Percentiles rank a stretch among this genome's conserved stretches.
Conservation (phyloP, 192 early-diverging fungal species). For the Coemansia sp. region DNA sequence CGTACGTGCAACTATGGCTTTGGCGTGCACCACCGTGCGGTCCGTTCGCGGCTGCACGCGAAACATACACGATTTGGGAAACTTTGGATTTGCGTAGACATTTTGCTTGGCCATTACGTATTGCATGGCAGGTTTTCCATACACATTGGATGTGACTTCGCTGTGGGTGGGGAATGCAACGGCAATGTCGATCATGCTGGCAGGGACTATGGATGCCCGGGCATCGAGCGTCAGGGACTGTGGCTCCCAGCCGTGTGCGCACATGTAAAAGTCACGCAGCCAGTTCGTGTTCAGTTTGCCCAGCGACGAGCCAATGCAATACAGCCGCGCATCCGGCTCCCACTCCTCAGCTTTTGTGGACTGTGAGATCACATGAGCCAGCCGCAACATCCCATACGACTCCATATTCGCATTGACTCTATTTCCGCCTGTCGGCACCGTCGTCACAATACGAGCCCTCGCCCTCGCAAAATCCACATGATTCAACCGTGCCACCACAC, state of each 20-base stretch:
- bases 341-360: neutral
- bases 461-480: conserved; percentile 28
- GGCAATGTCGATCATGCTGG: conserved; percentile 23
- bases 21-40: conserved; percentile 30
- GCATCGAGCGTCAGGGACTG: neutral
- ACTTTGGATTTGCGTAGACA: neutral
- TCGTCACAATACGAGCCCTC: conserved; percentile 12
- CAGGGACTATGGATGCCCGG: conserved; percentile 8
- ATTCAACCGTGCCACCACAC: conserved; percentile 21
- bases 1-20: conserved; percentile 21
- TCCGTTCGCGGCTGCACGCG: neutral
- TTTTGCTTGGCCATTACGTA: conserved; percentile 8
- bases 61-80: conserved; percentile 3
- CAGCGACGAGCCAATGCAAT: conserved; percentile 28
- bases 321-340: conserved; percentile 18
- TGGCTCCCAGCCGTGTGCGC: conserved; percentile 15
- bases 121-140: neutral
- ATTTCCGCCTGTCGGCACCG: conserved; percentile 21
- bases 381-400: conserved; percentile 25
- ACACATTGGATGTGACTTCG: conserved; percentile 10
- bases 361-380: conserved; percentile 9
- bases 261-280: conserved; percentile 37
- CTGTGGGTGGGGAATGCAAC: conserved; percentile 32
- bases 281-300: conserved; percentile 21
- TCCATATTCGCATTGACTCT: conserved; percentile 14